phyloP scores from a whole-genome alignment of 176 grass and related monocot genomes.

The Aegilops longissima region DNA sequence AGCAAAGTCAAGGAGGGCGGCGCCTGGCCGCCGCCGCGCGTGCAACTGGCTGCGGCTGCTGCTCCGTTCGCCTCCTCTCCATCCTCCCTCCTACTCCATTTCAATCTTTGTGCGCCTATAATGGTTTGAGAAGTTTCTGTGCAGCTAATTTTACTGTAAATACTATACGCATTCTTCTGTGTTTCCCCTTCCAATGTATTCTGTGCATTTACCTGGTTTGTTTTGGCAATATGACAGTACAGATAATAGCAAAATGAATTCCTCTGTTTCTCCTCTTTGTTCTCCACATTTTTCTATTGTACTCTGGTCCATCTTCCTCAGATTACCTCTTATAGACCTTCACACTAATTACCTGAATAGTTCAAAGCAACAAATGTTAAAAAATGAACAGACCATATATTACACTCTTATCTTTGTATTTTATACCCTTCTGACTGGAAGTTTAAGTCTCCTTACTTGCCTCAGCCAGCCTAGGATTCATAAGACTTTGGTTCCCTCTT shows the following conservation, averaged over 20 bases:
- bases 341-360: not conserved
- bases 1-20: not conserved
- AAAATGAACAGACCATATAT: not conserved
- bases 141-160: too few species aligned
- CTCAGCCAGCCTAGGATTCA: not conserved
- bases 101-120: too few species aligned
- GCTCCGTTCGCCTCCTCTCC: not conserved
- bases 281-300: not conserved
- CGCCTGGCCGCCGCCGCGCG: not conserved
- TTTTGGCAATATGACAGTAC: not conserved
- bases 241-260: not conserved
- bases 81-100: too few species aligned
- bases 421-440: not conserved
- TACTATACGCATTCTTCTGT: too few species aligned
- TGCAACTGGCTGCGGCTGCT: not conserved
- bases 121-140: too few species aligned
- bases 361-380: not conserved
- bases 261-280: not conserved
- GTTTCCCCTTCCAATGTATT: not conserved
- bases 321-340: not conserved
- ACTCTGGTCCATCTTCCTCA: not conserved
- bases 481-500: not conserved
- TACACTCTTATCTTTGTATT: not conserved
- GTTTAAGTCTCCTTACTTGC: not conserved
- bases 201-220: not conserved